Conservation (phyloP, 2,329 filamentous ascomycete species). For the Tolypocladium sp. region DNA sequence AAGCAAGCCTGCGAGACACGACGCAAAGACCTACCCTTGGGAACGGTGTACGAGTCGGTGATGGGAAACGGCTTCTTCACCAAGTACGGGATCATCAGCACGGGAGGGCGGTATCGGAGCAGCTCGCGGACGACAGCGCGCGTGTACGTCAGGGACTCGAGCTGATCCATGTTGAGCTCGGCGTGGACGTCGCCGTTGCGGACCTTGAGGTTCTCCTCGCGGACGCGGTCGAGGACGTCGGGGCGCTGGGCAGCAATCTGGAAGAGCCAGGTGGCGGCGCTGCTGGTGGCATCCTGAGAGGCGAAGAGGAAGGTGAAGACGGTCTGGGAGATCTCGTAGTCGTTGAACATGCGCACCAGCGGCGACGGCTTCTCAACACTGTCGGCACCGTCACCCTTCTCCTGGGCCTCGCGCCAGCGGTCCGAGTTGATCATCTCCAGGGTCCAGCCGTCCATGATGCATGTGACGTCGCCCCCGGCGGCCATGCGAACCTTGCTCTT, state of each 20-base stretch:
- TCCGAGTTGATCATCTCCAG: constrained; percentile 80
- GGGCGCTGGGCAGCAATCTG: constrained; percentile 89
- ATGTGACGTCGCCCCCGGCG: constrained; percentile 75
- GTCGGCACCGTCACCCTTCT: constrained; percentile 59
- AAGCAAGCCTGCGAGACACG: neutral
- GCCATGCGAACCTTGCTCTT: constrained; percentile 91
- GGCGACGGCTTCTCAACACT: constrained; percentile 71
- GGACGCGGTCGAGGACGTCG: constrained; percentile 82
- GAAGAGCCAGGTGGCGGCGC: constrained; percentile 89
- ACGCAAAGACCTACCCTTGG: constrained; percentile 53
- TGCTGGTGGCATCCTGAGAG: constrained; percentile 93
- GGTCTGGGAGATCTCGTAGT: constrained; percentile 88
- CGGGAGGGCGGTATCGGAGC: constrained; percentile 87
- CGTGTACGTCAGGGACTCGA: constrained; percentile 84
- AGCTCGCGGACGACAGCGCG: constrained; percentile 86
- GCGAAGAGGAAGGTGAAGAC: constrained; percentile 96
- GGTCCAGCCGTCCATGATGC: constrained; percentile 95
- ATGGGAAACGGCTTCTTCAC: constrained; percentile 95
- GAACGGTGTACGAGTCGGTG: constrained; percentile 77
- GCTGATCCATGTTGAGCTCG: constrained; percentile 68
- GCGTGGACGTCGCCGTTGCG: constrained; percentile 67
- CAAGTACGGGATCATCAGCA: constrained; percentile 93
- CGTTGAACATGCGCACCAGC: constrained; percentile 75
- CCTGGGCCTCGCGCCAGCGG: constrained; percentile 69
- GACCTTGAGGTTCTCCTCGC: constrained; percentile 76